Evolutionary conservation across 2,329 filamentous ascomycete species (phyloP).

Genomic region (Neofusicoccum kwambonambiense): DNA sequence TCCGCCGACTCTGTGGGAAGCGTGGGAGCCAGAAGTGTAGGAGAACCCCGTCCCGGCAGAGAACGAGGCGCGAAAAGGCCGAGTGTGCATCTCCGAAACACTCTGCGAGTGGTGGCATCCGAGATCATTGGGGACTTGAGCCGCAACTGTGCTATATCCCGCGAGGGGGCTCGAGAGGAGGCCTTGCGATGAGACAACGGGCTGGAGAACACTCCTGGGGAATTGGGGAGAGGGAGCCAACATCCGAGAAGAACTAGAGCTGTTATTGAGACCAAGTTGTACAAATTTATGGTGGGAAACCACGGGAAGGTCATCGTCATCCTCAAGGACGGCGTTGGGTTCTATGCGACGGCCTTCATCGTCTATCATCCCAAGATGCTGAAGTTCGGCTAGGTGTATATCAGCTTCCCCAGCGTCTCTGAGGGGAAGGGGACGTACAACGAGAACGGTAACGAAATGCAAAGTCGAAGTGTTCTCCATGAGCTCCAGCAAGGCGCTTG

Average conservation of each 20-base stretch:
- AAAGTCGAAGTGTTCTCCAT: conserved; percentile 1
- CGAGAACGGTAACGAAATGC: conserved; percentile 9
- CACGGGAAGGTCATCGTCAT: background rate
- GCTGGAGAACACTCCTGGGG: background rate
- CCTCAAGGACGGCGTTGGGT: background rate
- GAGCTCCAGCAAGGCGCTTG: background rate
- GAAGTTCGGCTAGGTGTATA: background rate
- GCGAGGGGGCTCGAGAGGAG: background rate
- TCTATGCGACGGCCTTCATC: background rate
- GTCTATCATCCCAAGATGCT: conserved; percentile 1
- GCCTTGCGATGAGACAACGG: background rate
- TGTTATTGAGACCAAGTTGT: background rate
- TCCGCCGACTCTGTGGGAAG: background rate
- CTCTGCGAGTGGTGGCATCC: background rate
- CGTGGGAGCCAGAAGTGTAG: background rate
- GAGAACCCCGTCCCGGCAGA: background rate
- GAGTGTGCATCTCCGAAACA: background rate
- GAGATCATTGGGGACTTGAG: background rate
- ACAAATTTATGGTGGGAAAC: background rate
- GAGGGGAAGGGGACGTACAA: background rate
- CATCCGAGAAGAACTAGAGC: background rate
- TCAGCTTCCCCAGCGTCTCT: background rate
- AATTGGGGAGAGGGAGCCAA: background rate
- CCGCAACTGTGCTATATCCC: background rate
- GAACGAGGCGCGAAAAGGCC: background rate